Base-by-base conservation (phyloP, 495 filamentous ascomycete genomes). In the Neurospora tetrasperma region DNA sequence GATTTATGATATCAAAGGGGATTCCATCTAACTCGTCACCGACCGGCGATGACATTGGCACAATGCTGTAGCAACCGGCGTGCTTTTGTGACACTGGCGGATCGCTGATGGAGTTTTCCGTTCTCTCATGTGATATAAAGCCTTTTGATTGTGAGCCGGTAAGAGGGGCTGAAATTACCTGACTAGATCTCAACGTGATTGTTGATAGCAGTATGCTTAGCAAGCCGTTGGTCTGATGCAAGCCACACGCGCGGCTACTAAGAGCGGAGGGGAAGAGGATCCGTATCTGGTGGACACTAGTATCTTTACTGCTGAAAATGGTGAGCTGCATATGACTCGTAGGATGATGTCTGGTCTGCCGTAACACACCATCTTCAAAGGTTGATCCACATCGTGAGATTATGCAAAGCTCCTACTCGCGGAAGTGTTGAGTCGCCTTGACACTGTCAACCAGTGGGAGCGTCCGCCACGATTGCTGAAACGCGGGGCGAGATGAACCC, bases 1-100 rank as follows among this genome's bases (percentile, higher is more conserved):
- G 75, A 81, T 73, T 77, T 81, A 62, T 81, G 80, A 79, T 76
- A 75, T 76, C 72, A 71, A 71, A 44, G 74, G 46, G 77, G 72
- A 72, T 71, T 71, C 73, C 73, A 76, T 70, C 27, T 35, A 69
- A 18, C 69, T 54, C 43, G 54, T 42, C 27, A 42, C 68, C 23
- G 27, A 38, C 66, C 68, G 46, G n/a, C 54, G 39, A 69, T 72
- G 35, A 31, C 48, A 71, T 48, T 70, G 70, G 71, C 70, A 66
- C 54, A 66, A 66, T 74, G 27, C 66, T 68, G 70, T 39, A 72
- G 69, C 62, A 70, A 72, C 31, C 72, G 70, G 75, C 72, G 73
- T 76, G 74, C 72, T 68, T 70, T 72, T 69, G 71, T 68, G 69
- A 69, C 70, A 31, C 42, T 79, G 69, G 69, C 43, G 71, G 77